Conservation (phyloP, 2,329 filamentous ascomycete species). For the Lanzia echinophila region DNA sequence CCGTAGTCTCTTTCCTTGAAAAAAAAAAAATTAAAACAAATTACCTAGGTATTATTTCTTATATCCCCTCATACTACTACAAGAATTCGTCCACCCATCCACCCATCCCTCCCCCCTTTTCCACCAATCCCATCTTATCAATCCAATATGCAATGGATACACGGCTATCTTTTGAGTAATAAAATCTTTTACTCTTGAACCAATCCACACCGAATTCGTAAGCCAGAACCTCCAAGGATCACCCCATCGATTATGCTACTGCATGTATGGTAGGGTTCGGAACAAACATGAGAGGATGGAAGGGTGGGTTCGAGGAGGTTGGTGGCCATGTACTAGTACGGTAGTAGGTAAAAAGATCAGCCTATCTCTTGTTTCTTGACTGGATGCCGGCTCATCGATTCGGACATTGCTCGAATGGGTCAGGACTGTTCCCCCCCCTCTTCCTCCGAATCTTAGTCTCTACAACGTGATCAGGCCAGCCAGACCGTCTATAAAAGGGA, state of each 20-base stretch:
- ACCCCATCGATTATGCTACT: slow-evolving; percentile 25
- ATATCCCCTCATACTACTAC: neutral
- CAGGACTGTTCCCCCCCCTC: slow-evolving; percentile 7
- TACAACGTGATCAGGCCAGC: slow-evolving; percentile 15
- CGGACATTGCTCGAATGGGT: slow-evolving; percentile 6
- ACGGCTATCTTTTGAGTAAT: slow-evolving; percentile 25
- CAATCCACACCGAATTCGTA: slow-evolving; percentile 26
- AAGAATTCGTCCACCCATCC: neutral
- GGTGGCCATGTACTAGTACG: slow-evolving; percentile 13
- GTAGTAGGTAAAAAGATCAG: slow-evolving; percentile 22
- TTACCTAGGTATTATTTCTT: neutral
- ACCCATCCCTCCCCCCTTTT: neutral
- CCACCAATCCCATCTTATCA: slow-evolving; percentile 8
- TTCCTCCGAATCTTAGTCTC: slow-evolving; percentile 22
- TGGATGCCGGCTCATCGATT: slow-evolving; percentile 34
- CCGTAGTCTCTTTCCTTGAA: slow-evolving; percentile 9
- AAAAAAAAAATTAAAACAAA: slow-evolving; percentile 4
- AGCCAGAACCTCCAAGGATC: slow-evolving; percentile 26
- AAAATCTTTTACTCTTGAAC: slow-evolving; percentile 19
- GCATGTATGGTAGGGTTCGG: slow-evolving; percentile 22
- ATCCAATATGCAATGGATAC: neutral
- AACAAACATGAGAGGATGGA: slow-evolving; percentile 26
- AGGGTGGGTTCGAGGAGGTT: slow-evolving; percentile 16
- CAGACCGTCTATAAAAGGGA: slow-evolving; percentile 59
- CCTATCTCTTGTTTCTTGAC: slow-evolving; percentile 26